phyloP scores from a whole-genome alignment of 2,329 filamentous ascomycete genomes.

The Colletotrichum simmondsii region DNA sequence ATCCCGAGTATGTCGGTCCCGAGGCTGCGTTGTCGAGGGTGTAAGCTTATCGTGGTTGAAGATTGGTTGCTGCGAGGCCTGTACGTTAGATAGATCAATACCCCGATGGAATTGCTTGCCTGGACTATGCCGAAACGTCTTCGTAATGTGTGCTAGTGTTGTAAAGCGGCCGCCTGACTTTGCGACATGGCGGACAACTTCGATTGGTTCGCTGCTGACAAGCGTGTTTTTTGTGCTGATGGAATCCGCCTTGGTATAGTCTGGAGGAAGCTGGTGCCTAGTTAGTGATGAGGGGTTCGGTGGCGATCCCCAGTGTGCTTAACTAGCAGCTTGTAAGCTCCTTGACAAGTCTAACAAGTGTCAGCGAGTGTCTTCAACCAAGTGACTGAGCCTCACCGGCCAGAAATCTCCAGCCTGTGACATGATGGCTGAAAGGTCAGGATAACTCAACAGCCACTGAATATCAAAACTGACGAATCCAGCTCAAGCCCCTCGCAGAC shows the following conservation, averaged over 20 bases:
- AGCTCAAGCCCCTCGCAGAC: neutral
- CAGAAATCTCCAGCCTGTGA: neutral
- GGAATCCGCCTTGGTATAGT: neutral
- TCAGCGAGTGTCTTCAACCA: neutral
- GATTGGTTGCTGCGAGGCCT: neutral
- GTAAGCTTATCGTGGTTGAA: neutral
- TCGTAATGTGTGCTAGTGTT: no score
- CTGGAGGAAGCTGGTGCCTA: neutral
- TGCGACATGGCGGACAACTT: neutral
- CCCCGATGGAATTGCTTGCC: neutral
- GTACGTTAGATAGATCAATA: neutral
- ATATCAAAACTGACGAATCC: neutral
- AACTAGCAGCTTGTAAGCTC: neutral
- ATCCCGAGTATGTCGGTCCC: conserved; percentile 38
- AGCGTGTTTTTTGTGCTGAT: neutral
- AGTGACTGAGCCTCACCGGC: neutral
- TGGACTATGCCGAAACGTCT: neutral
- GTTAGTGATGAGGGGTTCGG: neutral
- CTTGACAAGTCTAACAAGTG: neutral
- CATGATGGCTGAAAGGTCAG: neutral
- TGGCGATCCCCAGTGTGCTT: neutral
- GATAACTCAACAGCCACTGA: neutral
- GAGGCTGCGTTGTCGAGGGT: conserved; percentile 32
- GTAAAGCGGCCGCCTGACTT: neutral
- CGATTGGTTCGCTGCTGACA: neutral